These are phyloP conservation scores for Phylloporus scabripes DNA, from an alignment of 768 basidiomycete genomes.

Conservation along the genomic window DNA sequence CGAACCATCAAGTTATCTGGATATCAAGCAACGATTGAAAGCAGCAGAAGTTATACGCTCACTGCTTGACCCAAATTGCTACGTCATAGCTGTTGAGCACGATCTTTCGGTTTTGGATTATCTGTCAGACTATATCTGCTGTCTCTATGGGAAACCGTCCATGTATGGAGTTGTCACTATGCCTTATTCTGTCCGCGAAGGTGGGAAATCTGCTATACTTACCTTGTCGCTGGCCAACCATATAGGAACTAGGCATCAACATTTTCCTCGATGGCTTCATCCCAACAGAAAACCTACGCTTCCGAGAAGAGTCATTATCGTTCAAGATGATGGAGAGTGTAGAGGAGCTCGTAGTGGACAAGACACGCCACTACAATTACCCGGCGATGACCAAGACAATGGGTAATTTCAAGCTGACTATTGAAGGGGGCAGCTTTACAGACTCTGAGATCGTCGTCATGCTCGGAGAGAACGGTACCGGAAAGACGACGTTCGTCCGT, in stretches of 20 bases:
- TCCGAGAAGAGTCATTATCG: conserved; percentile 90
- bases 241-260: conserved; percentile 71
- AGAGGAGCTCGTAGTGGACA: conserved; percentile 82
- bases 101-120: conserved; percentile 98
- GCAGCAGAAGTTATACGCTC: conserved; percentile 94
- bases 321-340: conserved; percentile 98
- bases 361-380: conserved; percentile 86
- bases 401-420: conserved; percentile 91
- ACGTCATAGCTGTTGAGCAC: conserved; percentile 98
- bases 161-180: conserved; percentile 99
- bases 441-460: conserved; percentile 99
- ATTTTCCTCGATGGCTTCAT: conserved; percentile 99
- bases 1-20: conserved; percentile 97
- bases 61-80: conserved; percentile 75
- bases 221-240: conserved; percentile 1
- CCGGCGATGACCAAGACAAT: conserved; percentile 97
- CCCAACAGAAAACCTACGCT: conserved; percentile 96
- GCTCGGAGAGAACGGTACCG: conserved; percentile 98
- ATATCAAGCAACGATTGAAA: conserved; percentile 90
- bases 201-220: conserved; percentile 34
- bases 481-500: conserved; percentile 97
- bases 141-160: conserved; percentile 93
- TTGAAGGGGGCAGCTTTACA: conserved; percentile 88
- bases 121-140: conserved; percentile 97
- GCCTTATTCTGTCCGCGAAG: conserved; percentile 98